Conservation (phyloP, 306 rosid genomes). For the Chamaecrista fasciculata region DNA sequence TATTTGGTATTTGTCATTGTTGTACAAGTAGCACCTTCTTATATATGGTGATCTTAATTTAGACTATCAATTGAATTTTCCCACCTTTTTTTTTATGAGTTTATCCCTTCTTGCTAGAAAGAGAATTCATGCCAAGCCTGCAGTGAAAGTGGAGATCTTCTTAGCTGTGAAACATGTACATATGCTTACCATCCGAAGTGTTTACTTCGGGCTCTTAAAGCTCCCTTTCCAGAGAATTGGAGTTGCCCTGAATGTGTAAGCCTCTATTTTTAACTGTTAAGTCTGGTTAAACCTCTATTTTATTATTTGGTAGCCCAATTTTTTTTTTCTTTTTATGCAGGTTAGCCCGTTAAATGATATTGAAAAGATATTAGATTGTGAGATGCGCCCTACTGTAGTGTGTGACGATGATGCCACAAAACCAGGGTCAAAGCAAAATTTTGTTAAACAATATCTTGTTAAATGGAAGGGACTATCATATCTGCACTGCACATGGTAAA, state of each 20-base stretch:
- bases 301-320: constrained; percentile 29
- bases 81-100: constrained; percentile 1
- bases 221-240: constrained; percentile 68
- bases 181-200: constrained; percentile 87
- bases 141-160: constrained; percentile 77
- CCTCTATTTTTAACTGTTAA: constrained; percentile 8
- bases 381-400: constrained; percentile 91
- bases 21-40: constrained; percentile 22
- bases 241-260: constrained; percentile 99
- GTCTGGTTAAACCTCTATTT: constrained; percentile 17
- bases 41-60: constrained; percentile 21
- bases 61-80: background rate
- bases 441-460: constrained; percentile 94
- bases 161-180: constrained; percentile 79
- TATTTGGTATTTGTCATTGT: constrained; percentile 1
- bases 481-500: constrained; percentile 90
- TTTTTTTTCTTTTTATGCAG: constrained; percentile 47
- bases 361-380: constrained; percentile 88
- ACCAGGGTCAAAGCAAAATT: constrained; percentile 73
- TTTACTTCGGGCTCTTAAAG: constrained; percentile 74
- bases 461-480: constrained; percentile 97
- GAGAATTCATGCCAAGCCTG: constrained; percentile 94
- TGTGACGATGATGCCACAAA: constrained; percentile 71
- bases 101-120: constrained; percentile 48
- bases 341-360: constrained; percentile 92